A percentile compares a stretch with the other conserved stretches of the same genome.
These are phyloP conservation scores for Ceratocystis colombiana DNA, from an alignment of 2,329 filamentous ascomycete genomes.

Conservation along the genomic window DNA sequence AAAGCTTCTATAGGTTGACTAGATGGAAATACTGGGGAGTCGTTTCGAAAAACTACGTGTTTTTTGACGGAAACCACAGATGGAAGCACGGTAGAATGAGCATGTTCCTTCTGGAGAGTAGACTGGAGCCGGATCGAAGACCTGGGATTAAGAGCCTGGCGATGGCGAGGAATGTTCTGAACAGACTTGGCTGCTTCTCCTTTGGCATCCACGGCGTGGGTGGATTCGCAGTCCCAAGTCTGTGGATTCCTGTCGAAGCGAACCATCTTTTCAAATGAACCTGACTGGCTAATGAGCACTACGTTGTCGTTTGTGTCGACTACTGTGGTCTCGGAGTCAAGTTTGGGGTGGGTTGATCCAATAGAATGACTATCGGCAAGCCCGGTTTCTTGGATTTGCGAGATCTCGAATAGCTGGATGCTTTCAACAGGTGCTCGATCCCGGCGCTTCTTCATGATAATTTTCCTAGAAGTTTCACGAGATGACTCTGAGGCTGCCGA, in stretches of 20 bases:
- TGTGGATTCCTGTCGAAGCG: conserved; percentile 15
- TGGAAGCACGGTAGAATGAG: neutral
- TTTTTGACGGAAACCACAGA: neutral
- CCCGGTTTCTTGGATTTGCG: neutral
- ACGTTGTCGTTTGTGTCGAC: conserved; percentile 12
- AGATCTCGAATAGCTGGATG: conserved; percentile 11
- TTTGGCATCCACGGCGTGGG: neutral
- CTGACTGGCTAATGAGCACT: neutral
- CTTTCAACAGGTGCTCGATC: conserved; percentile 9
- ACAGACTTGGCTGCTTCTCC: neutral
- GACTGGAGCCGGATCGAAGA: neutral
- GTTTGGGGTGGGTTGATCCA: neutral
- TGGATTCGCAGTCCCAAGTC: conserved; percentile 21
- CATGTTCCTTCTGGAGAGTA: neutral
- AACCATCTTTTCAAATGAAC: conserved; percentile 7
- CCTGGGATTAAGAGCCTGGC: neutral
- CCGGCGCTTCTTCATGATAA: neutral
- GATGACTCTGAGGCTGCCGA: conserved; percentile 5
- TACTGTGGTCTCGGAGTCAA: neutral
- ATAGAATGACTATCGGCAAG: conserved; percentile 4
- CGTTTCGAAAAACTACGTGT: neutral
- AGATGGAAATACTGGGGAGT: neutral
- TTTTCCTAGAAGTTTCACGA: conserved; percentile 1
- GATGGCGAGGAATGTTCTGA: conserved; percentile 8
- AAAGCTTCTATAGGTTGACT: conserved; percentile 7